phyloP scores from a whole-genome alignment of 106 monocot species.

The Dendrobium officinale region DNA sequence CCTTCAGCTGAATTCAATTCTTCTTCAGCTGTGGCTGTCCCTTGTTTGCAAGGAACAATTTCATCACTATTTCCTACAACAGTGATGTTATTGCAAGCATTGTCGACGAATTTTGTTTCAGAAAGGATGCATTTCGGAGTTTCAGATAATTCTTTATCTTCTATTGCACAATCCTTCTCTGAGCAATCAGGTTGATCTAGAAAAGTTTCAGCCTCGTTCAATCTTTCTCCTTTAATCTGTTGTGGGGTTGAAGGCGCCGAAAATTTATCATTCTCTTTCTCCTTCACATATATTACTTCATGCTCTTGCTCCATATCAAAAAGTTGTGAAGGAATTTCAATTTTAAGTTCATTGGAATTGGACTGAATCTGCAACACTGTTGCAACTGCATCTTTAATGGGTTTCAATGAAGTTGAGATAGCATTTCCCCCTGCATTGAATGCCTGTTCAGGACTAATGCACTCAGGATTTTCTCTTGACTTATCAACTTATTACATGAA shows the following conservation, averaged over 20 bases:
- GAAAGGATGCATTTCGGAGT: slow-evolving; percentile 10
- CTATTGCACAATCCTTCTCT: slow-evolving; percentile 6
- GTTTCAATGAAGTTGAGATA: slow-evolving; percentile 49
- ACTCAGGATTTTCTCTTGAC: slow-evolving; percentile 11
- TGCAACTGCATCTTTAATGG: slow-evolving; percentile 14
- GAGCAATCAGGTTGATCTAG: neutral
- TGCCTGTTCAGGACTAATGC: slow-evolving; percentile 49
- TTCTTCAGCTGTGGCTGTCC: slow-evolving; percentile 8
- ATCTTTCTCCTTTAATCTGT: slow-evolving; percentile 24
- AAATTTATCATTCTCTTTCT: slow-evolving; percentile 23
- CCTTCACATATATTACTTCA: neutral
- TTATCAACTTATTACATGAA: neutral
- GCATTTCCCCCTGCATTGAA: slow-evolving; percentile 42
- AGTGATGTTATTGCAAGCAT: slow-evolving; percentile 28
- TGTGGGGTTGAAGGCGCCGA: slow-evolving; percentile 60
- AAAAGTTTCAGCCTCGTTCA: neutral
- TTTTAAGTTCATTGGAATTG: slow-evolving; percentile 10
- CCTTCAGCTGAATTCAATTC: slow-evolving; percentile 5
- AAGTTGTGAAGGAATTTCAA: neutral
- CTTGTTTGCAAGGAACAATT: neutral
- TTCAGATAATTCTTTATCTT: slow-evolving; percentile 10
- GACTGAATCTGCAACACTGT: too few species aligned
- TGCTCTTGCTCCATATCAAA: neutral
- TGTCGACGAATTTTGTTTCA: slow-evolving; percentile 41
- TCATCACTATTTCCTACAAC: neutral